These are phyloP conservation scores for Coix lacrymajobi DNA, from an alignment of 176 grass and related monocot genomes.

Conservation along the genomic window DNA sequence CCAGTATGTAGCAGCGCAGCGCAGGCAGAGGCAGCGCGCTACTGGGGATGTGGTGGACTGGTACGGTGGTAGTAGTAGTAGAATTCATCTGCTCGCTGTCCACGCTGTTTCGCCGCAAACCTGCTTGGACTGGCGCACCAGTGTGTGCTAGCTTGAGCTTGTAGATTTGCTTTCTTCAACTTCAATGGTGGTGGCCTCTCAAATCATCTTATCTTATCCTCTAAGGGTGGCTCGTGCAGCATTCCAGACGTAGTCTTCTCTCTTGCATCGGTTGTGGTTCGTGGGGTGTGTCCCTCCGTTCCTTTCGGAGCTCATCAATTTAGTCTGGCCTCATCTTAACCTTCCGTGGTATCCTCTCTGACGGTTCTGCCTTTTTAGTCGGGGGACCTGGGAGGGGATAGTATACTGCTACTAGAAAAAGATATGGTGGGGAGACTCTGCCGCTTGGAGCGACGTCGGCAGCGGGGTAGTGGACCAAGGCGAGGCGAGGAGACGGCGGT, in stretches of 20 bases:
- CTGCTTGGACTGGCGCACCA: background rate
- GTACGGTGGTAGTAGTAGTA: background rate
- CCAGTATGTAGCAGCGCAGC: too few species aligned
- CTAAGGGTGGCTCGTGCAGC: background rate
- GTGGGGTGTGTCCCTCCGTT: too few species aligned
- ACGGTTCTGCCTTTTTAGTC: too few species aligned
- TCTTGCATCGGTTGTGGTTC: too few species aligned
- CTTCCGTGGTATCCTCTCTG: too few species aligned
- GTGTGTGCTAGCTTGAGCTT: background rate
- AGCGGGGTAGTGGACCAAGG: background rate
- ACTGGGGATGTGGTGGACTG: too few species aligned
- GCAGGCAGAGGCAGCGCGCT: too few species aligned
- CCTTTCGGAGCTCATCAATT: too few species aligned
- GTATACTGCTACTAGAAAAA: background rate
- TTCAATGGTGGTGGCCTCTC: background rate
- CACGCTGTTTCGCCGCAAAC: background rate
- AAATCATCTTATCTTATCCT: background rate
- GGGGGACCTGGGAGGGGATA: too few species aligned
- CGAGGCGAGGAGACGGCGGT: background rate
- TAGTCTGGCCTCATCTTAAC: too few species aligned
- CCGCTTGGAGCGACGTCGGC: constrained; percentile 3
- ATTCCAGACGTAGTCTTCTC: too few species aligned
- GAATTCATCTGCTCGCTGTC: constrained; percentile 13
- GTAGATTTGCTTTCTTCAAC: background rate
- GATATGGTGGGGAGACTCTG: background rate